phyloP scores from a whole-genome alignment of 2,329 filamentous ascomycete genomes.

The Aspergillus novoparasiticus region DNA sequence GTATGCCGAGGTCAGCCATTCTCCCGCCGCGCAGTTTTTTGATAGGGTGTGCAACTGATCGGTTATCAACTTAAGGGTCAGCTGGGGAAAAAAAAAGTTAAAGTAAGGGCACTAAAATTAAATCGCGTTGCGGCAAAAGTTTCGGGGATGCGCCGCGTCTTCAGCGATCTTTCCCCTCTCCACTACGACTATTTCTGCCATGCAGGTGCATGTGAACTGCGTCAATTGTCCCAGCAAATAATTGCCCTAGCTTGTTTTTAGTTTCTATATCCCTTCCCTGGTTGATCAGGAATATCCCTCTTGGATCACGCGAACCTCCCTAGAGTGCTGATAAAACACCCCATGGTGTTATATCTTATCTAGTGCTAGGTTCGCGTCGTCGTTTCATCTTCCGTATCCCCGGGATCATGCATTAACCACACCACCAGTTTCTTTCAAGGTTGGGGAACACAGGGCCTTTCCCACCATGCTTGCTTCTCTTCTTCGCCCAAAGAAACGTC shows the following conservation, averaged over 20 bases:
- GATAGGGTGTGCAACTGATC: not conserved
- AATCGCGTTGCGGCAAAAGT: conserved; percentile 1
- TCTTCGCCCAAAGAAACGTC: conserved; percentile 33
- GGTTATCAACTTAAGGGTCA: not conserved
- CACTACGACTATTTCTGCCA: not conserved
- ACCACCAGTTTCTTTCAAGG: not conserved
- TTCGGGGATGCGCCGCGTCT: not conserved
- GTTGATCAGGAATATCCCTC: conserved; percentile 2
- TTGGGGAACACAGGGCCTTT: not conserved
- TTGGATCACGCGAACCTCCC: conserved; percentile 10
- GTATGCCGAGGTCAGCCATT: not conserved
- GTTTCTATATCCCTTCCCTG: not conserved
- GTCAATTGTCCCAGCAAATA: conserved; percentile 4
- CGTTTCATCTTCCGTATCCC: conserved; percentile 1
- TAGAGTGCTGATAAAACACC: conserved; percentile 2
- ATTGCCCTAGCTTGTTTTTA: not conserved
- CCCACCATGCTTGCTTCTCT: conserved; percentile 35
- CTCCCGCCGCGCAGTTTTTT: not conserved
- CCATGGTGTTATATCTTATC: not conserved
- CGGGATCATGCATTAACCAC: conserved; percentile 1
- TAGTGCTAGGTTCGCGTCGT: not conserved
- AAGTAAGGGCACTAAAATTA: conserved; percentile 1
- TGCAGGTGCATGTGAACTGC: conserved; percentile 5
- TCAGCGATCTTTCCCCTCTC: not conserved
- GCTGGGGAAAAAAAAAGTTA: not conserved